These are phyloP conservation scores for Candida xyloterini DNA, from an alignment of 805 yeast genomes.

Conservation along the genomic window DNA sequence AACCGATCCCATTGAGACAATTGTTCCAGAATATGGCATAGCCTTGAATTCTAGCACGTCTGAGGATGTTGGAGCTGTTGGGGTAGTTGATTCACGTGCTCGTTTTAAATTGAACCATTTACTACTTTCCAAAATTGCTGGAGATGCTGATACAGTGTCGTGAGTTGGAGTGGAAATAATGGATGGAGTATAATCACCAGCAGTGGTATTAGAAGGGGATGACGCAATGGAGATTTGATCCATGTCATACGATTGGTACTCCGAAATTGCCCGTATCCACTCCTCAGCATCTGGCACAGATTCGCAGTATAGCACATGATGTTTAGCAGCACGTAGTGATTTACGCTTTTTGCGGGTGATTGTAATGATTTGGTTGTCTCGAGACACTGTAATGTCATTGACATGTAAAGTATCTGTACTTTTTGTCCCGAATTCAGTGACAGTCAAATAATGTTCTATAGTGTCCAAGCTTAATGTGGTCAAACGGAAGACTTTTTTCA, in stretches of 20 bases:
- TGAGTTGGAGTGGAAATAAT: conserved; percentile 13
- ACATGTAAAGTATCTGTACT: conserved; percentile 21
- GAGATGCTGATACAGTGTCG: conserved; percentile 10
- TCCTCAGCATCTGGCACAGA: conserved; percentile 55
- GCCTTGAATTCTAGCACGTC: conserved; percentile 32
- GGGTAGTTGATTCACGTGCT: conserved; percentile 17
- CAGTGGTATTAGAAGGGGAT: conserved; percentile 14
- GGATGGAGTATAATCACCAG: conserved; percentile 9
- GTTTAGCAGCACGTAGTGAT: conserved; percentile 31
- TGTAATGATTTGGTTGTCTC: conserved; percentile 26
- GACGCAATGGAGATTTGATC: conserved; percentile 17
- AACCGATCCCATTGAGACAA: conserved; percentile 17
- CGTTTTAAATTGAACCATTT: conserved; percentile 24
- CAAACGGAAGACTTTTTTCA: conserved; percentile 25
- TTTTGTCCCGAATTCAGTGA: conserved; percentile 23
- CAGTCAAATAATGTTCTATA: conserved; percentile 21
- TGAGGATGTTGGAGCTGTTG: conserved; percentile 12
- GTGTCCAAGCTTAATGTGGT: conserved; percentile 20
- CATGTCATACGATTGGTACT: conserved; percentile 11
- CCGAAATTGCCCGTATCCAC: conserved; percentile 22
- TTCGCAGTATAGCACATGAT: conserved; percentile 66
- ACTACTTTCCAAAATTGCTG: conserved; percentile 18
- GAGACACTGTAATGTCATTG: conserved; percentile 22
- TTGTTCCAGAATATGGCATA: conserved; percentile 31
- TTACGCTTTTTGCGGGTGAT: conserved; percentile 31